These are phyloP conservation scores for Suillus subluteus DNA, from an alignment of 768 basidiomycete genomes.

Conservation along the genomic window DNA sequence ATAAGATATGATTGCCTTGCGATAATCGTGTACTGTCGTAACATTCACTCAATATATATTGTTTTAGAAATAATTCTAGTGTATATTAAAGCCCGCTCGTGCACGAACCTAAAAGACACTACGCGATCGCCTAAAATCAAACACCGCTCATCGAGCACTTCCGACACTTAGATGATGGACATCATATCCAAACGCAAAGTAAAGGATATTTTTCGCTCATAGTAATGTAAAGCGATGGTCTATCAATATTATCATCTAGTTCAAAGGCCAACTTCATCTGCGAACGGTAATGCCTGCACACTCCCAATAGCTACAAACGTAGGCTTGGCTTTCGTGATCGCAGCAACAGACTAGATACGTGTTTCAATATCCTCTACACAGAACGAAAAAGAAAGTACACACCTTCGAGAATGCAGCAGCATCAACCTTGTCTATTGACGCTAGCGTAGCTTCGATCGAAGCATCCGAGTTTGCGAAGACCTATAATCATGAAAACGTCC, in stretches of 20 bases:
- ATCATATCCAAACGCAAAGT: constrained; percentile 2
- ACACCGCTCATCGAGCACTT: too few relatives aligned
- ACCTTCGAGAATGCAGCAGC: constrained; percentile 75
- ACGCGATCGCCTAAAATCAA: too few relatives aligned
- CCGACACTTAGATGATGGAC: too few relatives aligned
- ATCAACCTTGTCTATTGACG: constrained; percentile 72
- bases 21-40: too few relatives aligned
- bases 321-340: constrained; percentile 75
- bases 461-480: constrained; percentile 60
- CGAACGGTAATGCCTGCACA: constrained; percentile 72
- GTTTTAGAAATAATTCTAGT: too few relatives aligned
- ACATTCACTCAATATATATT: too few relatives aligned
- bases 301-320: constrained; percentile 90
- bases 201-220: constrained; percentile 7
- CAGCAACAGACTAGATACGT: constrained; percentile 56
- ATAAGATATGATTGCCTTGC: too few relatives aligned
- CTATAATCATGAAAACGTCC: constrained; percentile 36
- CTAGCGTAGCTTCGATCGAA: constrained; percentile 63
- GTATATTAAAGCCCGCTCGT: too few relatives aligned
- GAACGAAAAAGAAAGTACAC: constrained; percentile 18
- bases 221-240: constrained; percentile 5
- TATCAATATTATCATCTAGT: constrained; percentile 8
- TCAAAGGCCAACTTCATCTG: constrained; percentile 83
- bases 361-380: background rate
- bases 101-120: too few relatives aligned